These are phyloP conservation scores for Torulaspora microellipsoides DNA, from an alignment of 805 yeast species.

Conservation along the genomic window DNA sequence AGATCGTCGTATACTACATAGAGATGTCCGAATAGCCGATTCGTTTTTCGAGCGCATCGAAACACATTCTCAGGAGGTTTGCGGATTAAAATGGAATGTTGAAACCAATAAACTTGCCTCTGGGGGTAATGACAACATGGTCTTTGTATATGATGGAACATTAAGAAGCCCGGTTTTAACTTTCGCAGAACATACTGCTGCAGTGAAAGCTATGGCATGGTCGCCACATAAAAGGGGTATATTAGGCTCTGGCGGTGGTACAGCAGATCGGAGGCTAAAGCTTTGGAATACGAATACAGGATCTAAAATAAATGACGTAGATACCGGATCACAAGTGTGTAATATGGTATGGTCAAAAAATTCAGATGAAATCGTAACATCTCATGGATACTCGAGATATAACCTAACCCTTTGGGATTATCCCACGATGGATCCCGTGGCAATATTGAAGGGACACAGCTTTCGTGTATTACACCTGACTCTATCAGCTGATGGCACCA, in stretches of 20 bases:
- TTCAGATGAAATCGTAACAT: conserved; percentile 86
- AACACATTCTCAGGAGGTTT: conserved; percentile 87
- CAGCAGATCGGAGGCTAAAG: conserved; percentile 85
- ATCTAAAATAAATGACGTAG: conserved; percentile 65
- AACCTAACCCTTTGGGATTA: conserved; percentile 93
- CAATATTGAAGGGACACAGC: conserved; percentile 91
- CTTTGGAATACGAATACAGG: conserved; percentile 91
- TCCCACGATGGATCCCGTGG: conserved; percentile 85
- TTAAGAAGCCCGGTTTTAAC: conserved; percentile 62
- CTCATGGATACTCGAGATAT: conserved; percentile 90
- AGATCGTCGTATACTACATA: conserved; percentile 76
- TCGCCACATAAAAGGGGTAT: conserved; percentile 95
- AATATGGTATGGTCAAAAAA: conserved; percentile 89
- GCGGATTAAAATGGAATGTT: conserved; percentile 91
- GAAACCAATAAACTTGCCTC: conserved; percentile 90
- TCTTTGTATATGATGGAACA: conserved; percentile 81
- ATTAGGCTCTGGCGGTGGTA: conserved; percentile 94
- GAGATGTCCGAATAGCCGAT: conserved; percentile 86
- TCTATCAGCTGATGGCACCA: conserved; percentile 92
- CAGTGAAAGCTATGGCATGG: conserved; percentile 96
- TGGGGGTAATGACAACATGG: conserved; percentile 89
- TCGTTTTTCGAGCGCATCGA: conserved; percentile 71
- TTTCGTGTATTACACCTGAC: conserved; percentile 86
- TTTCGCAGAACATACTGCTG: conserved; percentile 84
- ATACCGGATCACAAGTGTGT: conserved; percentile 95